phyloP scores from a whole-genome alignment of 1,139 yeast genomes.

The Taphrina communis region DNA sequence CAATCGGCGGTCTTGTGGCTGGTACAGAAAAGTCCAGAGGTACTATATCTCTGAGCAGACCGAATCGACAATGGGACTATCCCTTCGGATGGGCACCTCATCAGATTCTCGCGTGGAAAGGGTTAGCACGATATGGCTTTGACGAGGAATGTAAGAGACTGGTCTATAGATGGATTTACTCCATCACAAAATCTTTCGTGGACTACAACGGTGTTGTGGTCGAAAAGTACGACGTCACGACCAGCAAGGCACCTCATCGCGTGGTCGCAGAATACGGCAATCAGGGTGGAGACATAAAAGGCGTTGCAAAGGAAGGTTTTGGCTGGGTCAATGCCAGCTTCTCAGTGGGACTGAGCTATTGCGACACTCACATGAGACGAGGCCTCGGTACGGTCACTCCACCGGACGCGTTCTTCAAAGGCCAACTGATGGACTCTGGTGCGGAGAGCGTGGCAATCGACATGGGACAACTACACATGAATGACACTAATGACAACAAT shows the following conservation, averaged over 20 bases:
- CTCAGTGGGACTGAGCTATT: conserved; percentile 71
- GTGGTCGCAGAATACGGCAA: conserved; percentile 98
- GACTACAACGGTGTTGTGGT: conserved; percentile 95
- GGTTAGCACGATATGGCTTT: conserved; percentile 75
- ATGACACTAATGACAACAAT: not conserved
- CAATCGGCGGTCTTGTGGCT: conserved; percentile 85
- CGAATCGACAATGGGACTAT: conserved; percentile 96
- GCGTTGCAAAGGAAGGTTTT: conserved; percentile 90
- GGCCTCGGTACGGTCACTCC: conserved; percentile 84
- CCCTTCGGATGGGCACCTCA: conserved; percentile 99
- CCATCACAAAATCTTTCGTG: conserved; percentile 91
- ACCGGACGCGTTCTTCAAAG: conserved; percentile 67
- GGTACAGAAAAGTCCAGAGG: conserved; percentile 84
- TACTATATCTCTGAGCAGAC: conserved; percentile 68
- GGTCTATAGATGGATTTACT: conserved; percentile 82
- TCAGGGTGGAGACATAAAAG: conserved; percentile 90
- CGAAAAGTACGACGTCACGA: conserved; percentile 90
- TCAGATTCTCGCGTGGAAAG: conserved; percentile 93
- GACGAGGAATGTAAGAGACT: conserved; percentile 69
- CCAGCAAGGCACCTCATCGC: conserved; percentile 81
- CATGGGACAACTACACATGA: conserved; percentile 9
- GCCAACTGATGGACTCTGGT: conserved; percentile 18
- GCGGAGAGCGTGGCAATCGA: conserved; percentile 16
- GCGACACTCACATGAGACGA: conserved; percentile 72
- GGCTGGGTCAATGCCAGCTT: conserved; percentile 97